Conservation (phyloP, 805 yeast genomes). For the Saccharomyces paradoxus region DNA sequence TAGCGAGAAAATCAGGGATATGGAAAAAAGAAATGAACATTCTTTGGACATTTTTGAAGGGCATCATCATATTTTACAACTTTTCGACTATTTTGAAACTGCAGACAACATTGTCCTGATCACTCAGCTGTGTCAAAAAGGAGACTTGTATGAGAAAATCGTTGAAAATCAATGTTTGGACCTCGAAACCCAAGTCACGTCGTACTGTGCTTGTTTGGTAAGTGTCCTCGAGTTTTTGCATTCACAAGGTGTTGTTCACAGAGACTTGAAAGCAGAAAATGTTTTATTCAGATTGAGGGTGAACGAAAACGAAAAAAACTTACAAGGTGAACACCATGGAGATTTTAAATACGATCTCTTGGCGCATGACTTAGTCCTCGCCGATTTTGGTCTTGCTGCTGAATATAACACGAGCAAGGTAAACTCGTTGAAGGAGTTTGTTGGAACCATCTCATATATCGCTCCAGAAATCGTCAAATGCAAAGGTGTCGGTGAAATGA, state of each 20-base stretch:
- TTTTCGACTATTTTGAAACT: conserved; percentile 67
- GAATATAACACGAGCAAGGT: conserved; percentile 32
- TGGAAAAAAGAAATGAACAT: conserved; percentile 31
- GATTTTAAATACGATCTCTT: conserved; percentile 31
- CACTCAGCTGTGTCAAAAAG: conserved; percentile 61
- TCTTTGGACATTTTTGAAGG: conserved; percentile 25
- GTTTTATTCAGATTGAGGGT: conserved; percentile 39
- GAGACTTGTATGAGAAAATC: conserved; percentile 59
- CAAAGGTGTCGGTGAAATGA: conserved; percentile 22
- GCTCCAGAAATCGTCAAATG: conserved; percentile 59
- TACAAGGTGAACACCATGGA: conserved; percentile 27
- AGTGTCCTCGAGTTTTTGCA: conserved; percentile 55
- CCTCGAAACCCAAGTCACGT: conserved; percentile 40
- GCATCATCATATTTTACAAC: conserved; percentile 45
- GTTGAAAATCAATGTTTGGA: conserved; percentile 38
- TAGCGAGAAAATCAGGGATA: conserved; percentile 16
- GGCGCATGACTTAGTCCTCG: conserved; percentile 30
- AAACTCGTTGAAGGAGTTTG: conserved; percentile 38
- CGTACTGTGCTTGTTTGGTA: conserved; percentile 42
- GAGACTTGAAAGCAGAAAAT: conserved; percentile 70
- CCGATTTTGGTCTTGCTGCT: conserved; percentile 54
- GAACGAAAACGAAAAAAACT: conserved; percentile 19
- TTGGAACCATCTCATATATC: conserved; percentile 66
- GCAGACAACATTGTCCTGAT: conserved; percentile 45
- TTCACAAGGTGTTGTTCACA: conserved; percentile 50